Percentiles rank a stretch among this genome's conserved stretches.
phyloP scores from a whole-genome alignment of 2,329 filamentous ascomycete genomes.

The Penicillium digitatum region DNA sequence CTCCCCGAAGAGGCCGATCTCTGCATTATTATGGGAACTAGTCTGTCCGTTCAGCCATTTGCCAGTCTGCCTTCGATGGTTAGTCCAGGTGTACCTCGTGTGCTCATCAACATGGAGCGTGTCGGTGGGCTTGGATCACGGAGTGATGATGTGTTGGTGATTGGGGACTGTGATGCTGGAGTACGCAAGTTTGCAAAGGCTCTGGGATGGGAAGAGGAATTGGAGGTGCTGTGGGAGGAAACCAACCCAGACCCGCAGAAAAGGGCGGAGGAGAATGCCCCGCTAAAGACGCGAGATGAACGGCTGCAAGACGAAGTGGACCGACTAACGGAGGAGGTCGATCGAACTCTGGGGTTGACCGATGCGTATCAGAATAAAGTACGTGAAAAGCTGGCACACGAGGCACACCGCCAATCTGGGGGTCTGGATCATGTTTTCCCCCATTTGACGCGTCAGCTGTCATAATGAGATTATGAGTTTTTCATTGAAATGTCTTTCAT shows the following conservation, averaged over 20 bases:
- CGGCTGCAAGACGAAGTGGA: slow-evolving; percentile 55
- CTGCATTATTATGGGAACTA: slow-evolving; percentile 83
- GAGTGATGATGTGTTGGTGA: slow-evolving; percentile 75
- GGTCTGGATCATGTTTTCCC: slow-evolving; percentile 38
- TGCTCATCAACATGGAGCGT: slow-evolving; percentile 81
- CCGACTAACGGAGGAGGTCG: slow-evolving; percentile 56
- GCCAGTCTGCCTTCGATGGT: slow-evolving; percentile 70
- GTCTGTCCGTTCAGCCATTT: slow-evolving; percentile 82
- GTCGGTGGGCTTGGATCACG: slow-evolving; percentile 75
- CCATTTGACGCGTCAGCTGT: slow-evolving; percentile 28
- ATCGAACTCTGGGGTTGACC: slow-evolving; percentile 51
- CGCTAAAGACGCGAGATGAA: slow-evolving; percentile 52
- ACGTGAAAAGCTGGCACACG: slow-evolving; percentile 26
- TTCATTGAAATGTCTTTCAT: slow-evolving; percentile 1
- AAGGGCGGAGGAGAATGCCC: slow-evolving; percentile 37
- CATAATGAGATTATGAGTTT: slow-evolving; percentile 5
- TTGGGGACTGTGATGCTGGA: slow-evolving; percentile 80
- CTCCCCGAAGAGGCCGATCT: slow-evolving; percentile 65
- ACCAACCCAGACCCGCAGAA: slow-evolving; percentile 62
- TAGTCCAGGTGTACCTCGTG: slow-evolving; percentile 60
- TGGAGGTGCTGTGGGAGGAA: slow-evolving; percentile 70
- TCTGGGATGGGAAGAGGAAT: slow-evolving; percentile 79
- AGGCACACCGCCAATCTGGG: slow-evolving; percentile 12
- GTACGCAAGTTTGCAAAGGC: slow-evolving; percentile 73
- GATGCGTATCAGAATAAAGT: slow-evolving; percentile 45